Conservation (phyloP, 2,329 filamentous ascomycete genomes). For the Fusarium sp. region DNA sequence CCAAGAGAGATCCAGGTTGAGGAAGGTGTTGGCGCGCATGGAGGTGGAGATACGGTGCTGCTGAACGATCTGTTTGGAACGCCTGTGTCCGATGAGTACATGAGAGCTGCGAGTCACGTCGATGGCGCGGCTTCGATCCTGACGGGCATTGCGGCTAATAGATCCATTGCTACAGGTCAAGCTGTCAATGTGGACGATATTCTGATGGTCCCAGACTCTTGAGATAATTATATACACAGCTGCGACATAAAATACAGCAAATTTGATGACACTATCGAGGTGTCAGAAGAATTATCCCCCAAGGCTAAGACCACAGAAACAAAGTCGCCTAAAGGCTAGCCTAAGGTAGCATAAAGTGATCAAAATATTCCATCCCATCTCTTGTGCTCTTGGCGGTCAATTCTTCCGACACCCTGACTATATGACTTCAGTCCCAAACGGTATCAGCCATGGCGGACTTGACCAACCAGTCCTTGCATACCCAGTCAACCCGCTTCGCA, state of each 20-base stretch:
- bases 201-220: conserved; percentile 42
- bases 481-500: conserved; percentile 16
- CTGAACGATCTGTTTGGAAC: conserved; percentile 68
- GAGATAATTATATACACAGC: neutral
- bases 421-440: conserved; percentile 9
- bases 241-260: neutral
- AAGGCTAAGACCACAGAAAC: too few relatives aligned
- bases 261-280: neutral
- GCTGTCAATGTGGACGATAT: conserved; percentile 67
- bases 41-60: conserved; percentile 68
- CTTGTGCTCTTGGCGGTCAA: too few relatives aligned
- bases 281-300: too few relatives aligned
- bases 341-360: too few relatives aligned
- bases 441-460: conserved; percentile 15
- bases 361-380: too few relatives aligned
- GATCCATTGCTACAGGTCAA: conserved; percentile 66
- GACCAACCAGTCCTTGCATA: conserved; percentile 32
- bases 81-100: conserved; percentile 61
- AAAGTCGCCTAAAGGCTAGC: too few relatives aligned
- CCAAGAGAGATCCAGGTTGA: conserved; percentile 65
- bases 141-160: conserved; percentile 69
- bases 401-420: too few relatives aligned
- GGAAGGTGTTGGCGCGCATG: conserved; percentile 66
- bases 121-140: conserved; percentile 69
- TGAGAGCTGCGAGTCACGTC: conserved; percentile 66